Evolutionary conservation across 805 yeast species (phyloP).

Genomic region (Kodamaea fukazawae): DNA sequence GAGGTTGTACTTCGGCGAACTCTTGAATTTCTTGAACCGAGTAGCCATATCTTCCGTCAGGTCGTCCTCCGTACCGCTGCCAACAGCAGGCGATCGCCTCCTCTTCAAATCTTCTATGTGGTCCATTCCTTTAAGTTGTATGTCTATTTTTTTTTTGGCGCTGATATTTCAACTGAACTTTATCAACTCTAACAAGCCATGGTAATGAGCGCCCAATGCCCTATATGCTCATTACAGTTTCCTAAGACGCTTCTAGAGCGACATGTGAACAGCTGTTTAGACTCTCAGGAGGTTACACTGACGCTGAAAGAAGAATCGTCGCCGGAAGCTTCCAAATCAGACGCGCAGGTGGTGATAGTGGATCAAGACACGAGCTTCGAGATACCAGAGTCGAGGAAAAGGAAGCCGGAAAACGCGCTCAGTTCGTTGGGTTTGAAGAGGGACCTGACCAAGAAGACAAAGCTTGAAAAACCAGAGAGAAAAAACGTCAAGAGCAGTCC

Average conservation of each 20-base stretch:
- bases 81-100: slow-evolving; percentile 2
- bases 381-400: slow-evolving; percentile 2
- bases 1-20: slow-evolving; percentile 41
- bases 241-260: slow-evolving; percentile 28
- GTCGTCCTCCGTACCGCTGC: not conserved
- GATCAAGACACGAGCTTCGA: slow-evolving; percentile 3
- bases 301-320: slow-evolving; percentile 16
- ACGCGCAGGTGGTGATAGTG: slow-evolving; percentile 7
- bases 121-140: not conserved
- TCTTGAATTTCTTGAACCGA: slow-evolving; percentile 35
- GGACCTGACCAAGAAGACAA: slow-evolving; percentile 23
- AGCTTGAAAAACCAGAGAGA: slow-evolving; percentile 14
- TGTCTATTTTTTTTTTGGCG: slow-evolving; percentile 1
- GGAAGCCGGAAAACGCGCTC: slow-evolving; percentile 25
- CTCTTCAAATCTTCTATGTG: slow-evolving; percentile 1
- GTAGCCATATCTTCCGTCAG: slow-evolving; percentile 25
- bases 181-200: not conserved
- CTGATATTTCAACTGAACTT: too few relatives aligned
- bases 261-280: slow-evolving; percentile 42
- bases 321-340: not conserved
- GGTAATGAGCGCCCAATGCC: slow-evolving; percentile 25
- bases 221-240: slow-evolving; percentile 32
- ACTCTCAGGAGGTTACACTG: slow-evolving; percentile 13
- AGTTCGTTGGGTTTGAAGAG: slow-evolving; percentile 33
- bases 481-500: slow-evolving; percentile 23